A percentile compares a stretch with the other conserved stretches of the same genome.
Evolutionary conservation across 208 protist species (phyloP).

Genomic region (Tritrichomonas musculus): DNA sequence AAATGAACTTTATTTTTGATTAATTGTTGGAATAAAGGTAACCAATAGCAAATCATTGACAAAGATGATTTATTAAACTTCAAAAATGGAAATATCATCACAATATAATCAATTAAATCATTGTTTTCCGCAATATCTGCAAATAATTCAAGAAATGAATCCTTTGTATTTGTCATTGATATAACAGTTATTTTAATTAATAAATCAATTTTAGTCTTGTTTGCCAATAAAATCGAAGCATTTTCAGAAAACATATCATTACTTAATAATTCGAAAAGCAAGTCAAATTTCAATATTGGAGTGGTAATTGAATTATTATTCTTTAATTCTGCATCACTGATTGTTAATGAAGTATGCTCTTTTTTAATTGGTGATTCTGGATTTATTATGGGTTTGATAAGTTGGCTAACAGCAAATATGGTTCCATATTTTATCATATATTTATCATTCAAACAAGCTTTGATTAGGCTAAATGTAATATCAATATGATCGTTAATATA

Average conservation of each 20-base stretch:
- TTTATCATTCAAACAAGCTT: background rate
- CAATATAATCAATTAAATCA: too few relatives aligned
- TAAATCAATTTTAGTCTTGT: background rate
- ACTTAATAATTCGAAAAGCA: too few relatives aligned
- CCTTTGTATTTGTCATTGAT: background rate
- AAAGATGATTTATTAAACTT: background rate
- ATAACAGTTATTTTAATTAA: background rate
- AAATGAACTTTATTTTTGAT: background rate
- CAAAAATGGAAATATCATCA: background rate
- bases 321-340: background rate
- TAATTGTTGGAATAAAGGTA: background rate
- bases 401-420: background rate
- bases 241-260: background rate
- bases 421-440: background rate
- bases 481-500: background rate
- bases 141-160: background rate
- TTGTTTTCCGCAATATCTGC: too few relatives aligned
- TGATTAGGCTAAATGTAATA: background rate
- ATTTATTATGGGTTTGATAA: background rate
- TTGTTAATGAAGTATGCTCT: background rate
- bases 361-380: background rate
- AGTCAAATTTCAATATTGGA: too few relatives aligned
- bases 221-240: background rate
- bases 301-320: too few relatives aligned
- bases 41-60: background rate